Evolutionary conservation across 495 filamentous ascomycete genomes (phyloP), one percentile per base, ranked within the genome.

Genomic region (Trichoderma orchidacearum): DNA sequence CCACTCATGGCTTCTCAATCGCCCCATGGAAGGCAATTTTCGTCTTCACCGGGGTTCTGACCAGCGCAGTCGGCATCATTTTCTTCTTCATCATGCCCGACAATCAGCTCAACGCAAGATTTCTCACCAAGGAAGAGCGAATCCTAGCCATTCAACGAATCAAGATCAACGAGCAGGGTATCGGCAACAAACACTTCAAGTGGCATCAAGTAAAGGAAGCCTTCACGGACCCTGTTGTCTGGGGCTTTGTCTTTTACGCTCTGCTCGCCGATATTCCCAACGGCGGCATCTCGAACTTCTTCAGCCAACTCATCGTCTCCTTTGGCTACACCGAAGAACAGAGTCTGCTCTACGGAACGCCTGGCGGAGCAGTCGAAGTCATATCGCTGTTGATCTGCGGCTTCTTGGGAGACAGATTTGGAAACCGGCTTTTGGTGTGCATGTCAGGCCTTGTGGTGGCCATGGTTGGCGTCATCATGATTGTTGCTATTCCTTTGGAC

Each of bases 271-370:
- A 84, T 23, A 27, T 38, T 56, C 35, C 31, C 41, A 36, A 35
- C 70, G 75, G 83, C 21, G 85, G 84, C 12, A 75, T 90, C 50
- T 78, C 70, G 29, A 89, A 87, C 58, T 90, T 87, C 67, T 88
- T 88, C 69, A 82, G 74, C 53, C 83, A 86, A 65, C 74, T 82
- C 21, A 81, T 82, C 59, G 74, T 77, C n/a, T 74, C 70, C 5
- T 80, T 80, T 56, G 82, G 83, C 1, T 85, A 60, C 66, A 82
- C 82, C 1, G 60, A 73, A 5, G 72, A 84, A 35, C 66, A 86
- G 58, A 81, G 78, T 30, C 73, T 89, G 4, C 78, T 89, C 18
- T 65, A 81, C 60, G 70, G 82, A 67, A 77, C 85, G 3, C 83
- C 82, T 0, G 80, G 82, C 35, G 81, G 81, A 0, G 62, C 75